Conservation (phyloP, 164 flowering plant species). For the Malania oleifera region DNA sequence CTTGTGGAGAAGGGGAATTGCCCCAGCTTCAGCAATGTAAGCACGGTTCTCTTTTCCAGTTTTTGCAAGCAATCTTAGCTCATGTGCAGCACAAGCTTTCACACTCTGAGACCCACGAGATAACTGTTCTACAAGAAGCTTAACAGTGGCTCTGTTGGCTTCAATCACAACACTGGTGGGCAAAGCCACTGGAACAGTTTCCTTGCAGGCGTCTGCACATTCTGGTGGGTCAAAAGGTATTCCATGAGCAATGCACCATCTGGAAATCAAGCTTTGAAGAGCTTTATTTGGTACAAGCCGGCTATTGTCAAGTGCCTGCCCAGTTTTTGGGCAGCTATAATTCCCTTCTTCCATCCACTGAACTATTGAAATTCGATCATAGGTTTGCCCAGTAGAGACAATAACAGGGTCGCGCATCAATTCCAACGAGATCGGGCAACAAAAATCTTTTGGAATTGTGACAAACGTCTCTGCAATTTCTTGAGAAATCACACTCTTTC, state of each 20-base stretch:
- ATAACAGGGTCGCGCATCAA: constrained; percentile 2
- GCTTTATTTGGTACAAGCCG: constrained; percentile 3
- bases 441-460: background rate
- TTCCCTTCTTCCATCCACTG: constrained; percentile 11
- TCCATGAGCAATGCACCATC: constrained; percentile 11
- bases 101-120: background rate
- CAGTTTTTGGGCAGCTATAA: constrained; percentile 10
- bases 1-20: background rate
- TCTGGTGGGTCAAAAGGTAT: background rate
- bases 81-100: background rate
- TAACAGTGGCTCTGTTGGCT: constrained; percentile 1
- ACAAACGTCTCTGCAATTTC: constrained; percentile 4
- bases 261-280: constrained; percentile 3
- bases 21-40: background rate
- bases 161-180: background rate
- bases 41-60: background rate
- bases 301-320: background rate
- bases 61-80: constrained; percentile 1
- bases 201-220: no score
- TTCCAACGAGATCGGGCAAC: constrained; percentile 1
- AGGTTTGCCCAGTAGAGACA: background rate
- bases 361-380: constrained; percentile 5
- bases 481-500: background rate
- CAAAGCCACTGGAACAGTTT: no score
- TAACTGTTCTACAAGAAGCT: background rate